Evolutionary conservation across 2,329 filamentous ascomycete species (phyloP).

Genomic region (Cladosporium sp.): DNA sequence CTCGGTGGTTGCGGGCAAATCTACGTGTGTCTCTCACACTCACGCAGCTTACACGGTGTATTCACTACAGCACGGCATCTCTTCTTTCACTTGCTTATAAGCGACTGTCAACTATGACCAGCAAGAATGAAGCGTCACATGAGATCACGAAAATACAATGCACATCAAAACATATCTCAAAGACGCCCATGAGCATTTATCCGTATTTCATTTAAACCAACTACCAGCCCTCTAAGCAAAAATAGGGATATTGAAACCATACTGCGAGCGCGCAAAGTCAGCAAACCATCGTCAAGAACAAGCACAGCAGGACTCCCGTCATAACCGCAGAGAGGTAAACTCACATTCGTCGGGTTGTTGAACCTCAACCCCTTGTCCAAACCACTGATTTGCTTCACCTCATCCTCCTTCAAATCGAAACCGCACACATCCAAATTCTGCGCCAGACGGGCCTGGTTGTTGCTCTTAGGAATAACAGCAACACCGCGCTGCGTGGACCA

Average conservation of each 20-base stretch:
- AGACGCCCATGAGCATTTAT: no score
- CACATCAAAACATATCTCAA: no score
- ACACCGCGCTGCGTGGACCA: constrained; percentile 83
- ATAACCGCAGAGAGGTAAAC: constrained; percentile 24
- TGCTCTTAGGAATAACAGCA: constrained; percentile 79
- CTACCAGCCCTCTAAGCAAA: constrained; percentile 22
- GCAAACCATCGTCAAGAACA: no score
- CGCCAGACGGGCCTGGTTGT: constrained; percentile 51
- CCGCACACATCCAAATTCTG: constrained; percentile 64
- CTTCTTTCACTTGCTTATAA: no score
- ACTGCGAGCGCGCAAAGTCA: constrained; percentile 13
- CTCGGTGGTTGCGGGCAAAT: no score
- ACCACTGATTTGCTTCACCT: constrained; percentile 62
- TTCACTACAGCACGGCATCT: no score
- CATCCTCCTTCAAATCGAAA: constrained; percentile 63
- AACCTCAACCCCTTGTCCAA: constrained; percentile 67
- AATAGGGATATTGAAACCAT: constrained; percentile 20
- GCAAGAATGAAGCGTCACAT: no score
- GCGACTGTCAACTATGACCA: no score
- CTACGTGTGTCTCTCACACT: no score
- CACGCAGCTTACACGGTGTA: no score
- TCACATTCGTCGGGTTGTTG: constrained; percentile 70
- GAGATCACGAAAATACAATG: no score
- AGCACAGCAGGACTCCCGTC: neutral
- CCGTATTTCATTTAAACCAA: no score